phyloP scores from a whole-genome alignment of 1,139 yeast species.

The Kodamaea alishanica region DNA sequence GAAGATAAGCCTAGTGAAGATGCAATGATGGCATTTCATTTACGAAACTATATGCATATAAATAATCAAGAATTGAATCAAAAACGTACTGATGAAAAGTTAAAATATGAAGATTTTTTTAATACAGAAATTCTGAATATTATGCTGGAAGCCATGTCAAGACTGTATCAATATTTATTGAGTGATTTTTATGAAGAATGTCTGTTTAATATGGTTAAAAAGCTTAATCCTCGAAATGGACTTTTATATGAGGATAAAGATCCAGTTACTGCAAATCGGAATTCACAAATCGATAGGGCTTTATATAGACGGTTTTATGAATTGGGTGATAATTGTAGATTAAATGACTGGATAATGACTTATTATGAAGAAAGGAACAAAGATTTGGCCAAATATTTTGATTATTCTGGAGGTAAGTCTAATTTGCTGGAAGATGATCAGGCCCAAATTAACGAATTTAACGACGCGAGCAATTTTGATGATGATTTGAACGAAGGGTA shows the following conservation, averaged over 20 bases:
- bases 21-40: background rate
- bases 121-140: slow-evolving; percentile 1
- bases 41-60: background rate
- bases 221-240: slow-evolving; percentile 8
- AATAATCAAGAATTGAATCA: too few species aligned
- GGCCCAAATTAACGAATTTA: background rate
- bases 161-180: slow-evolving; percentile 9
- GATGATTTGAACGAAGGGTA: slow-evolving; percentile 17
- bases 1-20: background rate
- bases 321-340: slow-evolving; percentile 4
- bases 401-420: background rate
- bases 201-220: slow-evolving; percentile 2
- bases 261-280: slow-evolving; percentile 8
- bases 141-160: slow-evolving; percentile 3
- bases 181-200: slow-evolving; percentile 7
- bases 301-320: slow-evolving; percentile 6
- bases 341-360: slow-evolving; percentile 3
- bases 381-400: slow-evolving; percentile 2
- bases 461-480: slow-evolving; percentile 15
- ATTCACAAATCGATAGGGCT: slow-evolving; percentile 4
- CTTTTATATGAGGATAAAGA: slow-evolving; percentile 11
- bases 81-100: background rate
- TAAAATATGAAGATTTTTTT: slow-evolving; percentile 6
- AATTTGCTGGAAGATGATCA: background rate
- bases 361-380: slow-evolving; percentile 3